phyloP scores from a whole-genome alignment of 192 early-diverging fungal genomes.

The Spizellomyces punctatus region DNA sequence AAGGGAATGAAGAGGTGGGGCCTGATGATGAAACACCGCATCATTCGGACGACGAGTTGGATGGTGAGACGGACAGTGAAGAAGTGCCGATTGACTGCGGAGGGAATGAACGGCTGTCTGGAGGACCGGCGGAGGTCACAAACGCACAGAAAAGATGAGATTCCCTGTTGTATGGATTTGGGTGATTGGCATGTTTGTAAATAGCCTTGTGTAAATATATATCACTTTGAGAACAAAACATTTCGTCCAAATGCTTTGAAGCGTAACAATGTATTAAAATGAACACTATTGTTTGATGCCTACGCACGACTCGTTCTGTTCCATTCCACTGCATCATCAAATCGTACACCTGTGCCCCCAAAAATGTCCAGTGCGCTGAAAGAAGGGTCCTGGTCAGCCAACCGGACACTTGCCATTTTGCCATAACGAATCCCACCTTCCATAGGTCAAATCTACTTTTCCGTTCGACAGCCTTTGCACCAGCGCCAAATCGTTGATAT shows the following conservation, averaged over 20 bases:
- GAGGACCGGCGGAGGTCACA: too few species aligned
- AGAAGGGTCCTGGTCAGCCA: neutral
- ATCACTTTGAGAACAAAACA: too few species aligned
- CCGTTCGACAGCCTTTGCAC: slow-evolving; percentile 79
- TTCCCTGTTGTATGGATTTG: too few species aligned
- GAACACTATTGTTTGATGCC: too few species aligned
- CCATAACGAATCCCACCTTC: slow-evolving; percentile 57
- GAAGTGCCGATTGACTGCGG: too few species aligned
- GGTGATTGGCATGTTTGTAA: too few species aligned
- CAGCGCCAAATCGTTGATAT: slow-evolving; percentile 72
- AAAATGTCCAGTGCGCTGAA: slow-evolving; percentile 94
- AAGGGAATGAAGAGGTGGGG: neutral
- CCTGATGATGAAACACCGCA: neutral
- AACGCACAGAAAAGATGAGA: too few species aligned
- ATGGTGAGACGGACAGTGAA: neutral
- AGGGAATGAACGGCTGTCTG: too few species aligned
- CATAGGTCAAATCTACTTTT: slow-evolving; percentile 90
- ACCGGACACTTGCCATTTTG: neutral
- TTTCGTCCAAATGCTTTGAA: too few species aligned
- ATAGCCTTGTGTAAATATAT: too few species aligned
- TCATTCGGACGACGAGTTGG: neutral
- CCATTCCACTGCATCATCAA: slow-evolving; percentile 65
- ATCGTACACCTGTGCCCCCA: slow-evolving; percentile 82
- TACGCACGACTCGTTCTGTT: slow-evolving; percentile 13
- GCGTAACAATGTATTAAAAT: too few species aligned